phyloP scores from a whole-genome alignment of 371 early-diverging fungal genomes.

The Rhizopus stolonifer region DNA sequence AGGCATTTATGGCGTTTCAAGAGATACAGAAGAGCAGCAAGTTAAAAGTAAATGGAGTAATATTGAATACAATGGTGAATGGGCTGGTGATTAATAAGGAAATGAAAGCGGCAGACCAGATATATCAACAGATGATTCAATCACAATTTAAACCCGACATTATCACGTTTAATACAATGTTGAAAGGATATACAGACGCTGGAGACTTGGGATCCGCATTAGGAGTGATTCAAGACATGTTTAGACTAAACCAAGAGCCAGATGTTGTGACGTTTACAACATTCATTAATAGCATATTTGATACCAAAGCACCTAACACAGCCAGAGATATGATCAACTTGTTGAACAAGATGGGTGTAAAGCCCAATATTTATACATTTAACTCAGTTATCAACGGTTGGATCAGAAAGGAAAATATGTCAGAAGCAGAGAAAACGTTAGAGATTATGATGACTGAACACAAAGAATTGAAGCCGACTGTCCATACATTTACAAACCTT shows the following conservation, averaged over 20 bases:
- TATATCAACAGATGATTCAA: slow-evolving; percentile 39
- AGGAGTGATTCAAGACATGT: slow-evolving; percentile 42
- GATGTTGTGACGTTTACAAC: slow-evolving; percentile 49
- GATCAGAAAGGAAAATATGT: slow-evolving; percentile 27
- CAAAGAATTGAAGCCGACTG: slow-evolving; percentile 25
- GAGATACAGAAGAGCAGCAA: slow-evolving; percentile 31
- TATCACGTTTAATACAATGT: slow-evolving; percentile 50
- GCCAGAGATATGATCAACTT: slow-evolving; percentile 31
- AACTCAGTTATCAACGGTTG: slow-evolving; percentile 49
- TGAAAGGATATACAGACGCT: slow-evolving; percentile 35
- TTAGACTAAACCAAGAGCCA: slow-evolving; percentile 28
- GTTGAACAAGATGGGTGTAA: slow-evolving; percentile 26
- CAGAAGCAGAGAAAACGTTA: slow-evolving; percentile 39
- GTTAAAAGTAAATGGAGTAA: slow-evolving; percentile 33
- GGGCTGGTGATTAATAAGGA: slow-evolving; percentile 44
- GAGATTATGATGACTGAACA: slow-evolving; percentile 11
- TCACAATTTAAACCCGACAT: slow-evolving; percentile 38
- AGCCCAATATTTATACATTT: slow-evolving; percentile 46
- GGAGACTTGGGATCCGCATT: slow-evolving; percentile 25
- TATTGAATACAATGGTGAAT: slow-evolving; percentile 49
- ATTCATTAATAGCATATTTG: slow-evolving; percentile 41
- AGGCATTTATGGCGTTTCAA: slow-evolving; percentile 37
- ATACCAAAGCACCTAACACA: slow-evolving; percentile 17
- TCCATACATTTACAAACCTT: slow-evolving; percentile 47
- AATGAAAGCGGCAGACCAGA: slow-evolving; percentile 26